phyloP scores from a whole-genome alignment of 2,329 filamentous ascomycete genomes.

The Aspergillus terreus region DNA sequence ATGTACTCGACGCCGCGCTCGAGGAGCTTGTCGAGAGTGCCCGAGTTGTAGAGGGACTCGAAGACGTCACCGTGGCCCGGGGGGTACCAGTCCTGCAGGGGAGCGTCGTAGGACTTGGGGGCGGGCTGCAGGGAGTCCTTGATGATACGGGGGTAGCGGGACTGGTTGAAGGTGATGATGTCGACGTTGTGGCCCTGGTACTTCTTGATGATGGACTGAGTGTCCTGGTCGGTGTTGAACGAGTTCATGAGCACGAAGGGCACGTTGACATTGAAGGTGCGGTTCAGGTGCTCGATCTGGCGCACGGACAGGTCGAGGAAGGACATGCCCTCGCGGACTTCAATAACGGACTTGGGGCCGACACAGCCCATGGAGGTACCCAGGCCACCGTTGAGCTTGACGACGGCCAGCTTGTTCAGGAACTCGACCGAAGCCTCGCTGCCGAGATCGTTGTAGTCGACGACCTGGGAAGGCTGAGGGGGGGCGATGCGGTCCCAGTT shows the following conservation, averaged over 20 bases:
- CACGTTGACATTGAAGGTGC: slow-evolving; percentile 94
- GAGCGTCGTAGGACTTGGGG: slow-evolving; percentile 80
- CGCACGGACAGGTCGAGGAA: slow-evolving; percentile 98
- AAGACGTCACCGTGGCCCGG: slow-evolving; percentile 99
- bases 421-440: slow-evolving; percentile 90
- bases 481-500: slow-evolving; percentile 97
- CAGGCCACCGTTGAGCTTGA: slow-evolving; percentile 98
- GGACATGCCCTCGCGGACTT: slow-evolving; percentile 99
- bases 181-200: slow-evolving; percentile 99
- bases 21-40: slow-evolving; percentile 93
- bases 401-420: slow-evolving; percentile 93
- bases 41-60: slow-evolving; percentile 99
- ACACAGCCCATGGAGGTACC: slow-evolving; percentile 99
- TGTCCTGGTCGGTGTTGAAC: slow-evolving; percentile 99
- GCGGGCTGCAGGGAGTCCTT: slow-evolving; percentile 98
- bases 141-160: slow-evolving; percentile 92
- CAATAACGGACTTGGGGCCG: slow-evolving; percentile 98
- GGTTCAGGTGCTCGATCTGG: slow-evolving; percentile 98
- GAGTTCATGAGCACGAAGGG: slow-evolving; percentile 99
- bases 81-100: slow-evolving; percentile 96
- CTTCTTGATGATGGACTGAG: slow-evolving; percentile 99
- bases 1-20: slow-evolving; percentile 94
- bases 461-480: slow-evolving; percentile 87
- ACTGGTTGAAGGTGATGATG: slow-evolving; percentile 99
- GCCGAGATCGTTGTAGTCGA: slow-evolving; percentile 86